Conservation (phyloP, 1,139 yeast species). For the Taiozyma sp. region DNA sequence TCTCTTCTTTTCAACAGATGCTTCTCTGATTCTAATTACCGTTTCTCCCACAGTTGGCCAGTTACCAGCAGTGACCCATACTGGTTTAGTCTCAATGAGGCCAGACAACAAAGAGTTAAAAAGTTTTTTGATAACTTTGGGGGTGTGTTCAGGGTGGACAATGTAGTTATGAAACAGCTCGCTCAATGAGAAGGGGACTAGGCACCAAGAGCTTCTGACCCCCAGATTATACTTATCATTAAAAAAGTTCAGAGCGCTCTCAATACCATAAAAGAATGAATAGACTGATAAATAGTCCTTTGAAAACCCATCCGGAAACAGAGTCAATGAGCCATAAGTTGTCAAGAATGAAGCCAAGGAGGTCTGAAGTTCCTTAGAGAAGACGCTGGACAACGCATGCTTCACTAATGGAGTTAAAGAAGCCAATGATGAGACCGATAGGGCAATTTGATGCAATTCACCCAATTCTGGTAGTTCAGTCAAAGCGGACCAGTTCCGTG, state of each 20-base stretch:
- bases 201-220: slow-evolving; percentile 3
- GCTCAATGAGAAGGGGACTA: slow-evolving; percentile 4
- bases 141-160: slow-evolving; percentile 10
- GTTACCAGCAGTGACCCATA: slow-evolving; percentile 2
- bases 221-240: background rate
- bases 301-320: slow-evolving; percentile 1
- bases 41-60: slow-evolving; percentile 13
- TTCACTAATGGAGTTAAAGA: slow-evolving; percentile 3
- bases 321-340: background rate
- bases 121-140: slow-evolving; percentile 4
- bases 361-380: background rate
- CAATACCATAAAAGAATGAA: slow-evolving; percentile 3
- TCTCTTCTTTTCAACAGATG: background rate
- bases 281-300: slow-evolving; percentile 9
- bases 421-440: background rate
- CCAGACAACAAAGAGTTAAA: slow-evolving; percentile 8
- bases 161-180: slow-evolving; percentile 9
- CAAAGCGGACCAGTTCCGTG: background rate
- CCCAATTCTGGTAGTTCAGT: background rate
- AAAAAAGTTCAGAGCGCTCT: slow-evolving; percentile 4
- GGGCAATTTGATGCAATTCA: background rate
- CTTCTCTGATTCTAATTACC: slow-evolving; percentile 4
- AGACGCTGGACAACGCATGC: background rate
- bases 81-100: slow-evolving; percentile 13
- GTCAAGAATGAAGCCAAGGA: slow-evolving; percentile 2